phyloP scores from a whole-genome alignment of 2,329 filamentous ascomycete genomes.

The Calonectria multiphialidica region DNA sequence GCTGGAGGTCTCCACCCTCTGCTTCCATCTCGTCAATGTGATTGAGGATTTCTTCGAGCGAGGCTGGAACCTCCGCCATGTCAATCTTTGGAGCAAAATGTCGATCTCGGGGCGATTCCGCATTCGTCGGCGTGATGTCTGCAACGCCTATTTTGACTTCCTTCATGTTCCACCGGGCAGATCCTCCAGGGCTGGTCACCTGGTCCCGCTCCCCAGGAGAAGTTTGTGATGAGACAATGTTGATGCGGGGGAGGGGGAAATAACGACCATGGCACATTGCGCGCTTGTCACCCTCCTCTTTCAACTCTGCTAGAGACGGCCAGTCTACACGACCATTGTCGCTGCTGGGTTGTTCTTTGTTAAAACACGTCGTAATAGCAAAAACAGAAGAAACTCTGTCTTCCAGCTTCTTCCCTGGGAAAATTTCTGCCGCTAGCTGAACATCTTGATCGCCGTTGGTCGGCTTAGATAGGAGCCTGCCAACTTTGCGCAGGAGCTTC shows the following conservation, averaged over 20 bases:
- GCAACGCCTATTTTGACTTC: slow-evolving; percentile 35
- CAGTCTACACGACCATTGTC: slow-evolving; percentile 42
- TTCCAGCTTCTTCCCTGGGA: slow-evolving; percentile 42
- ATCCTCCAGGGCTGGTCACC: slow-evolving; percentile 36
- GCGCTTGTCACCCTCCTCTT: slow-evolving; percentile 50
- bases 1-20: not conserved
- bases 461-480: slow-evolving; percentile 35
- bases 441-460: slow-evolving; percentile 13
- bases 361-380: slow-evolving; percentile 49
- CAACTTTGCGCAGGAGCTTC: slow-evolving; percentile 41
- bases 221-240: slow-evolving; percentile 26
- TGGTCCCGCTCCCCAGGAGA: slow-evolving; percentile 20
- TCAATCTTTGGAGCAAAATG: slow-evolving; percentile 18
- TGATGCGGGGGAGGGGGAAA: slow-evolving; percentile 49
- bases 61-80: slow-evolving; percentile 21
- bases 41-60: slow-evolving; percentile 20
- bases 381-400: slow-evolving; percentile 51
- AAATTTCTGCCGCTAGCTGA: slow-evolving; percentile 31
- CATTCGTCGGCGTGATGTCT: slow-evolving; percentile 37
- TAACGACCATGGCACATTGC: slow-evolving; percentile 40
- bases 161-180: slow-evolving; percentile 44
- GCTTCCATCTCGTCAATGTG: slow-evolving; percentile 9
- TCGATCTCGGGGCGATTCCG: slow-evolving; percentile 3
- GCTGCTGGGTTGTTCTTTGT: slow-evolving; percentile 31
- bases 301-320: slow-evolving; percentile 52